Base-by-base conservation (phyloP, 2,329 filamentous ascomycete genomes). In the Exophiala viscosa region DNA sequence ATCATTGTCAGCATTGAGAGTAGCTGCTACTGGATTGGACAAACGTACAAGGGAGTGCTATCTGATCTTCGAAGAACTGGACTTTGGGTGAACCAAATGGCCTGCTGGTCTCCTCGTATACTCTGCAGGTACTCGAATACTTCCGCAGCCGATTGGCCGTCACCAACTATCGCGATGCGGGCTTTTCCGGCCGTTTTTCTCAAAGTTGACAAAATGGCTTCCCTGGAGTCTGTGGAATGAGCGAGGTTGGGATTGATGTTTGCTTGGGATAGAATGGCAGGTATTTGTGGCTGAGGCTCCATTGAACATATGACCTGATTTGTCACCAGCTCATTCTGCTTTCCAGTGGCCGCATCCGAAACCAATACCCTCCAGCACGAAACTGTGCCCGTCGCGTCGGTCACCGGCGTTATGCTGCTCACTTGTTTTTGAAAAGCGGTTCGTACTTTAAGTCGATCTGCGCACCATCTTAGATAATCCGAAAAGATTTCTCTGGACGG, bases 391-490 rank as follows among this genome's bases (percentile, higher is more conserved):
- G 43, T 35, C 13, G 23, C 33, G 32, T 52, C 32, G 39, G 15
- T 40, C 34, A 53, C 42, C 9, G 58, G 55, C 28, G 23, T 33
- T n/a, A 62, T 43, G 5, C 33, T 17, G 9, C 47, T 39, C 11
- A 54, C 50, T 28, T 38, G 13, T 33, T 54, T 49, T 14, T 41
- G 48, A 35, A 50, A 60, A 3, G 15, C 38, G 11, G 57, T 51
- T 15, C 53, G 45, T 5, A 18, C 17, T 13, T 50, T 32, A 32
- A 62, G 50, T 14, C 45, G 45, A 23, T 45, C 44, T 10, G 58
- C 55, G 33, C 55, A 58, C 60, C 60, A 62, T 38, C 44, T 40
- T 36, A 62, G 38, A 42, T 62, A 62, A 5, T 59, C 55, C 17
- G 42, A 36, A 36, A 57, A 62, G 33, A 53, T 41, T 13, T 52